These are phyloP conservation scores for Schizochytrium sp. DNA, from an alignment of 108 stramenopile species.

Conservation along the genomic window DNA sequence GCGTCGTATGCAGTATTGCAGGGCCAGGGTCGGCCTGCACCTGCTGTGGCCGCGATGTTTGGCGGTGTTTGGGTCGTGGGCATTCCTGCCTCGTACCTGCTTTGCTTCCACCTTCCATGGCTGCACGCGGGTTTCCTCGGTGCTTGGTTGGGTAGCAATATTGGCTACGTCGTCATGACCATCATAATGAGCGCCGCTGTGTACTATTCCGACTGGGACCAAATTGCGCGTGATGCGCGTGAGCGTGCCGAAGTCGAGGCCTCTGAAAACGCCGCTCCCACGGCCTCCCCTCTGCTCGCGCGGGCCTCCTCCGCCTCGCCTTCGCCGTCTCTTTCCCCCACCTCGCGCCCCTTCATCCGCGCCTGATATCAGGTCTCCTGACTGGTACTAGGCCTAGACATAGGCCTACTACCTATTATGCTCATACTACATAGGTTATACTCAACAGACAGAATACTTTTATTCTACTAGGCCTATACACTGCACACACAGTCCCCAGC, in stretches of 20 bases:
- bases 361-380: too few relatives aligned
- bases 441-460: too few relatives aligned
- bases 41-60: not conserved
- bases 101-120: not conserved
- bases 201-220: not conserved
- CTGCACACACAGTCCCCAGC: too few relatives aligned
- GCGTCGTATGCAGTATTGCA: not conserved
- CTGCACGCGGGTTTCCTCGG: not conserved
- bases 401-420: too few relatives aligned
- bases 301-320: too few relatives aligned
- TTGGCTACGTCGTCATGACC: conserved; percentile 8
- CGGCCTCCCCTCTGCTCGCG: too few relatives aligned
- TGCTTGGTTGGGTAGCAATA: not conserved
- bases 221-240: not conserved
- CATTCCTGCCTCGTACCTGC: not conserved
- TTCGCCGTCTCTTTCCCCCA: too few relatives aligned
- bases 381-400: too few relatives aligned
- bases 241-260: not conserved
- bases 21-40: not conserved
- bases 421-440: too few relatives aligned
- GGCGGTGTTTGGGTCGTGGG: not conserved
- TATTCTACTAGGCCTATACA: too few relatives aligned
- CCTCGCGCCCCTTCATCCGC: too few relatives aligned
- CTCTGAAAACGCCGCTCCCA: too few relatives aligned
- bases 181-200: not conserved